Evolutionary conservation across 106 monocot species (phyloP).

Genomic region (Ottelia alismoides): DNA sequence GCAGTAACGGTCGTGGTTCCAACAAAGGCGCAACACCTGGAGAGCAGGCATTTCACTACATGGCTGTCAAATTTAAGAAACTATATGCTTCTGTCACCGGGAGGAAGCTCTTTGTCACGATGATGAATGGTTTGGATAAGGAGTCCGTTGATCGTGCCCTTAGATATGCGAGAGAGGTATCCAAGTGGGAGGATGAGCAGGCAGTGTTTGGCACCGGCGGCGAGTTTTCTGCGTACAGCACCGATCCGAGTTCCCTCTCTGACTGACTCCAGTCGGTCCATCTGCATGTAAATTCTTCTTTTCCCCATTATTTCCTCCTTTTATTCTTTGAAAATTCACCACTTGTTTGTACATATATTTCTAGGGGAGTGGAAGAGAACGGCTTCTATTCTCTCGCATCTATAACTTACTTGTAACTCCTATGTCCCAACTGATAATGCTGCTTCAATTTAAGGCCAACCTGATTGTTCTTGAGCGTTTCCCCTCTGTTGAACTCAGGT

Average conservation of each 20-base stretch:
- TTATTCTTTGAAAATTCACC: too few relatives aligned
- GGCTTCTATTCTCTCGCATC: too few relatives aligned
- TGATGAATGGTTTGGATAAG: conserved; percentile 35
- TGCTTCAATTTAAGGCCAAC: too few relatives aligned
- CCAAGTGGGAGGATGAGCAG: conserved; percentile 85
- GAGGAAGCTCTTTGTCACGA: conserved; percentile 53
- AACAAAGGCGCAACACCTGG: conserved; percentile 25
- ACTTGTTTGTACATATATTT: too few relatives aligned
- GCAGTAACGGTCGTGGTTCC: conserved; percentile 6
- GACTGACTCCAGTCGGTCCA: conserved; percentile 9
- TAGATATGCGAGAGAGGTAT: conserved; percentile 61
- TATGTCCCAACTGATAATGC: too few relatives aligned
- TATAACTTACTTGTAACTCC: too few relatives aligned
- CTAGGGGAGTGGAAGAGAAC: too few relatives aligned
- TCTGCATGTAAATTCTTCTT: neutral
- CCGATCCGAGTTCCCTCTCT: conserved; percentile 41
- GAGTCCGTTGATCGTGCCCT: conserved; percentile 46
- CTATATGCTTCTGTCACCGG: conserved; percentile 42
- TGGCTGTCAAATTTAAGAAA: conserved; percentile 73
- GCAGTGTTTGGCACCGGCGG: conserved; percentile 11
- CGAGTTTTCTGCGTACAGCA: conserved; percentile 40
- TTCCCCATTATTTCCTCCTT: too few relatives aligned
- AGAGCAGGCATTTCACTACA: conserved; percentile 54
- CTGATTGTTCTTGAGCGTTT: too few relatives aligned
- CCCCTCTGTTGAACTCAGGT: too few relatives aligned